A percentile compares a stretch with the other conserved stretches of the same genome.
Evolutionary conservation across 345 rosid genomes (phyloP).

Genomic region (Arabidopsis thaliana): TAIR10.1 NC_003074.8:19085001-19085500

Average conservation of each 20-base stretch:
- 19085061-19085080: conserved; percentile 59
- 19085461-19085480: not conserved
- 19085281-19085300: conserved; percentile 60
- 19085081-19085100: not conserved
- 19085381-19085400: conserved; percentile 50
- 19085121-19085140: not conserved
- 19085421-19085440: conserved; percentile 48
- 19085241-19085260: conserved; percentile 28
- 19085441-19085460: conserved; percentile 22
- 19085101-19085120: not conserved
- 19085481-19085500: not conserved
- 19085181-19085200: conserved; percentile 21
- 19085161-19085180: conserved; percentile 39
- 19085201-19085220: conserved; percentile 52
- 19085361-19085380: conserved; percentile 64
- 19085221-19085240: conserved; percentile 45
- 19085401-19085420: conserved; percentile 58
- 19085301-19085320: conserved; percentile 63
- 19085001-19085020: conserved; percentile 57
- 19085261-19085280: conserved; percentile 45
- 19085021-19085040: conserved; percentile 76
- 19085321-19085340: conserved; percentile 49
- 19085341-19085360: conserved; percentile 49
- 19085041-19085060: conserved; percentile 71
- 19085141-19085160: not conserved